Evolutionary conservation across 768 basidiomycete species (phyloP).

Genomic region (Sarcodon sp.): DNA sequence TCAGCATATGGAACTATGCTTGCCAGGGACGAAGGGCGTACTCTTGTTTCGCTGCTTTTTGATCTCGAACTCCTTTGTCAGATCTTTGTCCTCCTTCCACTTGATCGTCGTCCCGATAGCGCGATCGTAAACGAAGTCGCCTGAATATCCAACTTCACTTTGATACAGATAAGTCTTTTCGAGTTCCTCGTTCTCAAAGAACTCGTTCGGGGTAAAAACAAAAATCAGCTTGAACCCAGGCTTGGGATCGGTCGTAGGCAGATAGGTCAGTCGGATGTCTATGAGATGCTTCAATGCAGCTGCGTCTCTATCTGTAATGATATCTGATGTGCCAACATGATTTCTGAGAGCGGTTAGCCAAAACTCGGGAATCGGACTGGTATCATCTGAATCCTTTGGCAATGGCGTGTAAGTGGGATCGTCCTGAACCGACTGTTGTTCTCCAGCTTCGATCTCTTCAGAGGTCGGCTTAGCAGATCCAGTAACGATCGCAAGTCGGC

Average conservation of each 20-base stretch:
- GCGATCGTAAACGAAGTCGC: slow-evolving; percentile 94
- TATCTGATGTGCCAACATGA: slow-evolving; percentile 72
- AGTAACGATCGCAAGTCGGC: slow-evolving; percentile 73
- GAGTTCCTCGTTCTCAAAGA: slow-evolving; percentile 72
- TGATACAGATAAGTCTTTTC: slow-evolving; percentile 93
- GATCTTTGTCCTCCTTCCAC: slow-evolving; percentile 98
- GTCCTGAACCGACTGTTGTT: slow-evolving; percentile 60
- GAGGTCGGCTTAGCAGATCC: slow-evolving; percentile 60
- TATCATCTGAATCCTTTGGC: slow-evolving; percentile 13
- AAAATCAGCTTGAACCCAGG: slow-evolving; percentile 92
- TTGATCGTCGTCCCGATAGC: slow-evolving; percentile 86
- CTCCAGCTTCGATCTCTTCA: slow-evolving; percentile 78
- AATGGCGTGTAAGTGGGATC: slow-evolving; percentile 59
- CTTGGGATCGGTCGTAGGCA: slow-evolving; percentile 47
- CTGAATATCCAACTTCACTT: slow-evolving; percentile 87
- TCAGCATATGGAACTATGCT: slow-evolving; percentile 1
- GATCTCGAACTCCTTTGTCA: slow-evolving; percentile 95
- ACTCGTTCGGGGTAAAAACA: slow-evolving; percentile 72
- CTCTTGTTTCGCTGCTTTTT: slow-evolving; percentile 99
- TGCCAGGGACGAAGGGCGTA: slow-evolving; percentile 16
- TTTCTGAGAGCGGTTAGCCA: slow-evolving; percentile 96
- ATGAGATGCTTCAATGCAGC: slow-evolving; percentile 71
- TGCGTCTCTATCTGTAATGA: slow-evolving; percentile 90
- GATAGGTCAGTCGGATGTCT: slow-evolving; percentile 74
- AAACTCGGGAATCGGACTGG: slow-evolving; percentile 77